Percentiles rank a stretch among this genome's conserved stretches.
phyloP scores from a whole-genome alignment of 345 rosid species.

The Populus tremula region DNA sequence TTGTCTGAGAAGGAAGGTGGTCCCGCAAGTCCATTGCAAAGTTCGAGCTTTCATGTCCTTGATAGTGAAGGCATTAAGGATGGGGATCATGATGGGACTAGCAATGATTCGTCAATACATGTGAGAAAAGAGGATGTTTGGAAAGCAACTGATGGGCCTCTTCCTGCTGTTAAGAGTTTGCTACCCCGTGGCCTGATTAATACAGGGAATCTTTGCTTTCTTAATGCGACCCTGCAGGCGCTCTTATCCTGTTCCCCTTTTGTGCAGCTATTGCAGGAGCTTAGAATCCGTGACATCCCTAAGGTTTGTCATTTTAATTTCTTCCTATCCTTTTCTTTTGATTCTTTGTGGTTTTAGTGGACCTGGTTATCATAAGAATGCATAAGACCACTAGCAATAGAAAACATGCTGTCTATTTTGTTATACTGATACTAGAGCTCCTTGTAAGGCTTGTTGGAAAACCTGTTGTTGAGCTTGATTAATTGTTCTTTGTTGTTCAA shows the following conservation, averaged over 20 bases:
- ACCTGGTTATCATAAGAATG: not conserved
- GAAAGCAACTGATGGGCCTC: constrained; percentile 37
- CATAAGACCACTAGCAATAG: not conserved
- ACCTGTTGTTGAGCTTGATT: too few species aligned
- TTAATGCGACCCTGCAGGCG: constrained; percentile 88
- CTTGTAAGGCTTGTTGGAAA: too few species aligned
- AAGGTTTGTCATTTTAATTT: constrained; percentile 42
- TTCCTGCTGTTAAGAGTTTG: constrained; percentile 36
- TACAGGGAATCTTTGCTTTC: constrained; percentile 85
- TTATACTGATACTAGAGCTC: not conserved
- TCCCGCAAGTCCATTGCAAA: constrained; percentile 32
- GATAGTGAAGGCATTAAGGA: constrained; percentile 31
- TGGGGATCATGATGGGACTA: constrained; percentile 19
- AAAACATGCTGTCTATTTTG: not conserved
- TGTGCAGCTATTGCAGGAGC: constrained; percentile 68
- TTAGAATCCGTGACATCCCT: constrained; percentile 49
- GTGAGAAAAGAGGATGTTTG: constrained; percentile 26
- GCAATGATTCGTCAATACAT: constrained; percentile 26
- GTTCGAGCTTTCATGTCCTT: constrained; percentile 51
- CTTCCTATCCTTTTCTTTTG: not conserved
- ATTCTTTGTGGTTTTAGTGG: not conserved
- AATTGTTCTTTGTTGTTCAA: too few species aligned
- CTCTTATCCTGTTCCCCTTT: constrained; percentile 83
- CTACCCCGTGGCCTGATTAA: constrained; percentile 83
- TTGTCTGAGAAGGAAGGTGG: constrained; percentile 41